A percentile compares a stretch with the other conserved stretches of the same genome.
Evolutionary conservation across 768 basidiomycete genomes (phyloP).

Genomic region (Paxillus ammoniavirescens): DNA sequence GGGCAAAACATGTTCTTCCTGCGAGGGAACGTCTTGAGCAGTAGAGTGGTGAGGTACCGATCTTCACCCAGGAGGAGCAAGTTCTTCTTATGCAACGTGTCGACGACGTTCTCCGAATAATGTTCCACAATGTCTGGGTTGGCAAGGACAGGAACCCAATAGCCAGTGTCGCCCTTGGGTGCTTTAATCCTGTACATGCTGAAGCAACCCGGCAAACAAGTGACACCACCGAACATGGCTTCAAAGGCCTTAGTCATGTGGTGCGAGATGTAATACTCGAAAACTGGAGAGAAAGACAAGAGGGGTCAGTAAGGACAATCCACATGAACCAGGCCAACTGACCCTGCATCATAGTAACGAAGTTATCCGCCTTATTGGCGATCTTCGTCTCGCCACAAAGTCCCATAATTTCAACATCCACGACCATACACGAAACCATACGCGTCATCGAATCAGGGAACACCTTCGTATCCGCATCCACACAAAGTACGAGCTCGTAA

Average conservation of each 20-base stretch:
- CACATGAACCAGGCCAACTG: conserved; percentile 26
- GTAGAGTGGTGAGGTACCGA: conserved; percentile 96
- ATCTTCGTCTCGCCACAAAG: conserved; percentile 99
- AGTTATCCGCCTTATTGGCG: conserved; percentile 97
- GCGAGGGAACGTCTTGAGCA: conserved; percentile 99
- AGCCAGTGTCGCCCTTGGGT: conserved; percentile 93
- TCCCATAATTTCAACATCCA: conserved; percentile 98
- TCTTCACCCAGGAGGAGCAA: conserved; percentile 95
- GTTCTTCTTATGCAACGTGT: conserved; percentile 99
- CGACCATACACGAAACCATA: conserved; percentile 95
- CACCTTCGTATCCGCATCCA: conserved; percentile 97
- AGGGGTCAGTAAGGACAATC: conserved; percentile 6
- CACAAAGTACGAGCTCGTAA: conserved; percentile 93
- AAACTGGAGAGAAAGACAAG: conserved; percentile 53
- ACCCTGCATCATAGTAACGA: conserved; percentile 99
- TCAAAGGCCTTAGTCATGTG: conserved; percentile 99
- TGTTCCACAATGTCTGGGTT: conserved; percentile 99
- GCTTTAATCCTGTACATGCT: conserved; percentile 99
- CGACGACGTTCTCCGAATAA: conserved; percentile 99
- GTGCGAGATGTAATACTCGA: conserved; percentile 99
- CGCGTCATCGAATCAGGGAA: conserved; percentile 97
- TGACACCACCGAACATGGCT: conserved; percentile 99
- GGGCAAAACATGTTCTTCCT: conserved; percentile 99
- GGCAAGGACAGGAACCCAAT: conserved; percentile 98
- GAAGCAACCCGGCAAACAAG: conserved; percentile 99